These are phyloP conservation scores for Exophiala xenobiotica DNA, from an alignment of 2,329 filamentous ascomycete species.

Conservation along the genomic window DNA sequence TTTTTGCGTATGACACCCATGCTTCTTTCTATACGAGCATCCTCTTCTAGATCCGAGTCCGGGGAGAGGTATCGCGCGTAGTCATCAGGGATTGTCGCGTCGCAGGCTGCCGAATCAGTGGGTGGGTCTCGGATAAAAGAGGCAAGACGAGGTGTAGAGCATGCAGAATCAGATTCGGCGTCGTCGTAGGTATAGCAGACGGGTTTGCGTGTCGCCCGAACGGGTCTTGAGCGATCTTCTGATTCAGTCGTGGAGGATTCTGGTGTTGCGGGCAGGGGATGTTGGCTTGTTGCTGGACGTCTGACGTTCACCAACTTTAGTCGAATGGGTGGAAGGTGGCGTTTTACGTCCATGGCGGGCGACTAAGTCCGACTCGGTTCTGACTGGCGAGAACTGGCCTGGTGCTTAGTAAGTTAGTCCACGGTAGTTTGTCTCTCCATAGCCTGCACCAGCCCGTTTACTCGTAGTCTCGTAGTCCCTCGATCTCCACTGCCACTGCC, in stretches of 20 bases:
- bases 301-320: constrained; percentile 13
- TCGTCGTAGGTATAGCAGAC: constrained; percentile 16
- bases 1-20: constrained; percentile 99
- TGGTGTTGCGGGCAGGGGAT: constrained; percentile 11
- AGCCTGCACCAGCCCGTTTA: too few species aligned
- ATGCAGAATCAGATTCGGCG: constrained; percentile 10
- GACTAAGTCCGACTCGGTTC: not conserved
- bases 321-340: not conserved
- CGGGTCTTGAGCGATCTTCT: constrained; percentile 5
- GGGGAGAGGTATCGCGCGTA: constrained; percentile 31
- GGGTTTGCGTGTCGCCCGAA: constrained; percentile 16
- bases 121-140: constrained; percentile 13
- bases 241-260: constrained; percentile 2
- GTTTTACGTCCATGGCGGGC: not conserved
- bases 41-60: constrained; percentile 38
- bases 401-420: not conserved
- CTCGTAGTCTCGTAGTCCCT: too few species aligned
- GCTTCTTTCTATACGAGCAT: constrained; percentile 40
- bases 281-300: not conserved
- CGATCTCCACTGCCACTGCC: too few species aligned
- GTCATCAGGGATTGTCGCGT: constrained; percentile 23
- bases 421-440: not conserved
- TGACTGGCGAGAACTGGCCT: not conserved
- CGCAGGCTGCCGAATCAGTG: constrained; percentile 9
- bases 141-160: constrained; percentile 7